Evolutionary conservation across 208 protist genomes (phyloP), one percentile per base, ranked within the genome.

Genomic region (Leishmania turanica): DNA sequence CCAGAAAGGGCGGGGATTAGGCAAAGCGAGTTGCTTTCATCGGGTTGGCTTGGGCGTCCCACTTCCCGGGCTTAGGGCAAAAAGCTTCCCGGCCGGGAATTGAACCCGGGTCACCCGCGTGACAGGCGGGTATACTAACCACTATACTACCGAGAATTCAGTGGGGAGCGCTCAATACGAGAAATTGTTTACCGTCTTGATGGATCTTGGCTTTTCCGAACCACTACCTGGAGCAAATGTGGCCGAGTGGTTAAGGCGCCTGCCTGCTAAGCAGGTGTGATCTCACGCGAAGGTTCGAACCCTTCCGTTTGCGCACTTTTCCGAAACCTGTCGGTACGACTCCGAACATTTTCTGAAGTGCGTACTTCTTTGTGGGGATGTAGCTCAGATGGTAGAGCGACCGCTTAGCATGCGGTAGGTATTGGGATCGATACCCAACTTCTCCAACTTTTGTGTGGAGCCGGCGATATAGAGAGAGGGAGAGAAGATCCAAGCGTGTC

Each of bases 361-460:
- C 53, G 53, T 56, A 11, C 8, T 31, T 24, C 6, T 9, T 0
- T 31, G 60, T 37, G n/a, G 60, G 60, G n/a, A 24, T 31, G 93
- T 97, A 97, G 93, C 91, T 95, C 91, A 95, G 91, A 97, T 97
- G 93, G 93, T 97, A 97, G 93, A 97, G 93, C 93, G 92, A 91
- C 88, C 93, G 93, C 93, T 97, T 97, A 97, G 93, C 93, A 97
- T 97, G 94, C 92, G 94, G 88, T 92, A 96, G 92, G 92, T 97
- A 96, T 96, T 96, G 94, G 92, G 92, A 97, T 96, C 94, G 92
- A 96, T 97, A 96, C 94, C 94, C 94, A 95, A 96, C 94, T 97
- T 92, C 90, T 97, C 92, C 94, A 96, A 40, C n/a, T 76, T 90
- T 92, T 90, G 87, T 53, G 0, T 53, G 21, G 40, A 47, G 21